phyloP scores from a whole-genome alignment of 2,329 filamentous ascomycete species.

The Claviceps citrina region DNA sequence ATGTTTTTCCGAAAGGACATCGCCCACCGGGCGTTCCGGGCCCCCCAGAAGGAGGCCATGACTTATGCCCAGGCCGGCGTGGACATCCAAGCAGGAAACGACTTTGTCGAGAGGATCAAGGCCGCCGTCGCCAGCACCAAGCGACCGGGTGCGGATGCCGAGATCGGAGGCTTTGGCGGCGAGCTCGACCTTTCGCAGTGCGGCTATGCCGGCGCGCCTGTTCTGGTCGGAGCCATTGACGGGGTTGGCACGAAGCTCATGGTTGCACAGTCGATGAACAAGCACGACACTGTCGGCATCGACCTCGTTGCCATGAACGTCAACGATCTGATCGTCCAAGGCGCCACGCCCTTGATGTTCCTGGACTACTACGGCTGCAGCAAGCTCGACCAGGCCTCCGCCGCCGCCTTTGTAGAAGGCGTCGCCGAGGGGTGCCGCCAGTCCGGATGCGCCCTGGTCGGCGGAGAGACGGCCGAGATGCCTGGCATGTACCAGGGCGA shows the following conservation, averaged over 20 bases:
- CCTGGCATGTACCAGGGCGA: conserved; percentile 79
- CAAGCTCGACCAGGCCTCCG: conserved; percentile 61
- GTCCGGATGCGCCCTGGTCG: conserved; percentile 79
- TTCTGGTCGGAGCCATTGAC: conserved; percentile 87
- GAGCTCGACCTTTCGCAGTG: conserved; percentile 44
- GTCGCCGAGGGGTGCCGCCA: conserved; percentile 77
- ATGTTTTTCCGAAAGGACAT: conserved; percentile 94
- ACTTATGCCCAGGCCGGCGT: conserved; percentile 92
- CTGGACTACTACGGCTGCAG: conserved; percentile 96
- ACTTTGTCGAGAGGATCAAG: conserved; percentile 86
- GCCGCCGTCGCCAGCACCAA: conserved; percentile 71
- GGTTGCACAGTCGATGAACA: conserved; percentile 76
- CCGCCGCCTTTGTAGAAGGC: conserved; percentile 76
- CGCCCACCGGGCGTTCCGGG: conserved; percentile 56
- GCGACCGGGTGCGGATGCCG: conserved; percentile 74
- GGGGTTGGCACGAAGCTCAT: conserved; percentile 95
- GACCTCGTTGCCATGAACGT: conserved; percentile 99
- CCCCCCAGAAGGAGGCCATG: conserved; percentile 36
- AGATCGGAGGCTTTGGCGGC: conserved; percentile 92
- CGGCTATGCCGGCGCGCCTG: conserved; percentile 58
- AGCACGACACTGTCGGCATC: conserved; percentile 89
- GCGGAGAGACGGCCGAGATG: conserved; percentile 97
- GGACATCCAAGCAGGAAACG: conserved; percentile 85
- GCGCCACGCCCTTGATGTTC: conserved; percentile 88
- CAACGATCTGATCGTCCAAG: conserved; percentile 92